Percentiles rank a stretch among this genome's conserved stretches.
phyloP scores from a whole-genome alignment of 2,329 filamentous ascomycete species.

The Hymenoscyphus occultus region DNA sequence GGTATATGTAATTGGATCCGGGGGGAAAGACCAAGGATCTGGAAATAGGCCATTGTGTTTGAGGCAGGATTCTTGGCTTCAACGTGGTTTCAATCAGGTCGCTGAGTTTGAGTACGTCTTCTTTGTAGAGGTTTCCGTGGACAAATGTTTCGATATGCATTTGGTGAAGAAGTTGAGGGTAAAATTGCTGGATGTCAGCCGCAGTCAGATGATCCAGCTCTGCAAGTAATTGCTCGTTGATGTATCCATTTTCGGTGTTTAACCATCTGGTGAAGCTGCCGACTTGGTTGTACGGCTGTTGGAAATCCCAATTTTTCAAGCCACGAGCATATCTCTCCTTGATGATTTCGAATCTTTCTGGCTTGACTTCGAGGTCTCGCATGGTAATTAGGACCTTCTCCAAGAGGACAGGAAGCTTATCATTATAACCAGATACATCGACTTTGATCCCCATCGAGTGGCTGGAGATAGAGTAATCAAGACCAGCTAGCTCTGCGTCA shows the following conservation, averaged over 20 bases:
- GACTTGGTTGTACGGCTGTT: slow-evolving; percentile 87
- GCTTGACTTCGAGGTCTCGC: slow-evolving; percentile 76
- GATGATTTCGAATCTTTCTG: slow-evolving; percentile 88
- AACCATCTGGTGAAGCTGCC: slow-evolving; percentile 80
- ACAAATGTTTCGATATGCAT: slow-evolving; percentile 84
- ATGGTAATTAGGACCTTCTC: slow-evolving; percentile 85
- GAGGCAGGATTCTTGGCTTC: slow-evolving; percentile 69
- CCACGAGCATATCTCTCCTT: slow-evolving; percentile 77
- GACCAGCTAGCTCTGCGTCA: slow-evolving; percentile 86
- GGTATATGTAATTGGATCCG: slow-evolving; percentile 81
- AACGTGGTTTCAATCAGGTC: slow-evolving; percentile 77
- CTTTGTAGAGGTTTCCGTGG: slow-evolving; percentile 91
- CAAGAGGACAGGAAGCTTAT: slow-evolving; percentile 86
- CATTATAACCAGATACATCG: slow-evolving; percentile 86
- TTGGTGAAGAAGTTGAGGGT: slow-evolving; percentile 76
- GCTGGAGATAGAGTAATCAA: slow-evolving; percentile 76
- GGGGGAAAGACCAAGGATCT: slow-evolving; percentile 74
- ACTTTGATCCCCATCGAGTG: slow-evolving; percentile 73
- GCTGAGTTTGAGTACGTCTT: slow-evolving; percentile 83
- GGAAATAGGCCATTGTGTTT: slow-evolving; percentile 74
- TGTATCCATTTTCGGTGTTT: slow-evolving; percentile 70
- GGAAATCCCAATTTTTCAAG: slow-evolving; percentile 83
- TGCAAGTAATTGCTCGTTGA: slow-evolving; percentile 74
- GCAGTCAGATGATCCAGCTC: slow-evolving; percentile 74
- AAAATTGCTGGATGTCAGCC: slow-evolving; percentile 73